Conservation (phyloP, 2,329 filamentous ascomycete genomes). For the Epichloe bromicola region DNA sequence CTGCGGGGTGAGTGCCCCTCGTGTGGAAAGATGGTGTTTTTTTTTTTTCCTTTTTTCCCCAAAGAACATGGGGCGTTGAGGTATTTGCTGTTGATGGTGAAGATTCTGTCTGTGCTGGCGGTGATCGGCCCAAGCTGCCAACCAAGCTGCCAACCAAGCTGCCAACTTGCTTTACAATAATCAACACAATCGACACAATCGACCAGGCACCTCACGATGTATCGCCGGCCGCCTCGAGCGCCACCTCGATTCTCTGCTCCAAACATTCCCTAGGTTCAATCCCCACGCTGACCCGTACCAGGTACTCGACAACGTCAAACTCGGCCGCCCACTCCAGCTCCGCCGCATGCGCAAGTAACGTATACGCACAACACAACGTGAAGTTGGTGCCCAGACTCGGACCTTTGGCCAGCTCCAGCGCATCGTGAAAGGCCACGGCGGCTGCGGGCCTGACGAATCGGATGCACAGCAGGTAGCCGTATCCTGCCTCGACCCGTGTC, state of each 20-base stretch:
- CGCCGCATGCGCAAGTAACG: slow-evolving; percentile 24
- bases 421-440: slow-evolving; percentile 34
- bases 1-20: too few species aligned
- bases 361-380: slow-evolving; percentile 31
- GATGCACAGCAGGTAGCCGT: slow-evolving; percentile 38
- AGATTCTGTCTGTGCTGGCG: too few species aligned
- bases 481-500: slow-evolving; percentile 21
- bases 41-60: too few species aligned
- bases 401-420: slow-evolving; percentile 32
- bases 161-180: too few species aligned
- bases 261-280: slow-evolving; percentile 19
- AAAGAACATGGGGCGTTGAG: too few species aligned
- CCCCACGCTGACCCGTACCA: slow-evolving; percentile 32
- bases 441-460: slow-evolving; percentile 26
- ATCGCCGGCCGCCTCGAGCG: neutral
- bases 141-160: too few species aligned
- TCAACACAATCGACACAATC: neutral
- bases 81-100: too few species aligned
- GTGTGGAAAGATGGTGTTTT: too few species aligned
- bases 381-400: slow-evolving; percentile 38
- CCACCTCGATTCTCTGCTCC: neutral
- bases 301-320: slow-evolving; percentile 25
- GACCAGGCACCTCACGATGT: neutral
- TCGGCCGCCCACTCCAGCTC: slow-evolving; percentile 23
- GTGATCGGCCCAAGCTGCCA: too few species aligned